Evolutionary conservation across 768 basidiomycete species (phyloP), one percentile per base, ranked within the genome.

Genomic region (Naganishia antarctica): DNA sequence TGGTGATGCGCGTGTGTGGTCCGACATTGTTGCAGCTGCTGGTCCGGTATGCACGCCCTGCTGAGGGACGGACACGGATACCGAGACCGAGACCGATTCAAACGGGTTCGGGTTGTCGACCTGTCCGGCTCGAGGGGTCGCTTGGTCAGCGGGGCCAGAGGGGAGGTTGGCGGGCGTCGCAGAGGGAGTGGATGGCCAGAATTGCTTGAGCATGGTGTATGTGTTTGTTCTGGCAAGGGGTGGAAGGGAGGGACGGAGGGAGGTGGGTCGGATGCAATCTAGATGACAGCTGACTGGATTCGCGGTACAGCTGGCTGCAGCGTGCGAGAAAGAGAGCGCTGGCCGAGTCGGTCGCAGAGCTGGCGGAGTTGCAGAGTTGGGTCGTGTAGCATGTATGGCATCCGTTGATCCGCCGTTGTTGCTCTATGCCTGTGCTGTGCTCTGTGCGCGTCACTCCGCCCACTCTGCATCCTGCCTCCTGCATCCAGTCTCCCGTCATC

Each of bases 111-210:
- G n/a, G n/a, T n/a, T n/a, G n/a, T n/a, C 18, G 12, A 66, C 66
- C 18, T 16, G 28, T 18, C 60, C 63, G 1, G 75, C 75, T 29
- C 71, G 64, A 5, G 75, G 75, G 37, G 75, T 76, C 13, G 74
- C 70, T 69, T 76, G 75, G 63, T 76, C 75, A 48, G 67, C 65
- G 26, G 74, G 71, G 26, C 69, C 73, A 1, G 71, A 67, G 47
- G 72, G 57, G 2, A 74, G 73, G n/a, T 72, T 70, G 15, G 70
- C 70, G 31, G 73, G 58, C 4, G 68, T 68, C 16, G 72, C 69
- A 21, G 73, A 74, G 12, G 70, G 58, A 0, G 70, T 71, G 18
- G 70, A 64, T 40, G 65, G 65, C 63, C 63, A 64, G 46, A 64
- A 64, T 51, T 64, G 63, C 63, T 64, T 26, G 23, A 12, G 15